Evolutionary conservation across 2,329 filamentous ascomycete genomes (phyloP), one percentile per base, ranked within the genome.

Genomic region (Colletotrichum simmondsii): DNA sequence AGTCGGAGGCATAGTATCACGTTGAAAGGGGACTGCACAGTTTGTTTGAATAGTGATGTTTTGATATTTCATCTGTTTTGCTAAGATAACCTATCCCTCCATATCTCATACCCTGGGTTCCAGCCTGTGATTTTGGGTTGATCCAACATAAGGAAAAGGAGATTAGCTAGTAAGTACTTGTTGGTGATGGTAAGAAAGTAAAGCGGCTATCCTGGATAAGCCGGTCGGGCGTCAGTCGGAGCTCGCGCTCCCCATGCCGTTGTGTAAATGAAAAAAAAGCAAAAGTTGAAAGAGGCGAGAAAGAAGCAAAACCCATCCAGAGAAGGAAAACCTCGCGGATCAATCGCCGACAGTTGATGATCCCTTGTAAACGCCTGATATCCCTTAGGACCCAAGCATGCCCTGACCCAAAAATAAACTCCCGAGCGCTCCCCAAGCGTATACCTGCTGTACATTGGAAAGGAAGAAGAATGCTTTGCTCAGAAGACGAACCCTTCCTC

Each of bases 401-500:
- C 32, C 68, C 42, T 60, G 37, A 26, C 54, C 24, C 37, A 19
- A 19, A n/a, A 53, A 35, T 35, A n/a, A 72, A 65, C 66, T 70
- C 65, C 66, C 65, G 56, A 54, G 49, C 37, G 59, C 54, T 66
- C 64, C 53, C 46, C 53, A 70, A 60, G 54, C 60, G 42, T 56
- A 56, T 65, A 26, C 22, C 22, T 24, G 11, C 28, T 4, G 12
- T n/a, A n/a, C 46, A 32, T 46, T 3, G 28, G 54, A 32, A 28
- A 37, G 32, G 32, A 10, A 26, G 59, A 65, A 49, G 46, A 30
- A 24, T 26, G 37, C 57, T 42, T 42, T 46, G 12, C 42, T 78
- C 73, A 86, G 77, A 86, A 83, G 68, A 84, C 79, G 70, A 89
- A 85, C 2, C 86, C 87, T 74, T 88, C 86, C 80, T 88, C 82